These are phyloP conservation scores for Lenwebbia sp. DNA, from an alignment of 345 rosid species.

Conservation along the genomic window DNA sequence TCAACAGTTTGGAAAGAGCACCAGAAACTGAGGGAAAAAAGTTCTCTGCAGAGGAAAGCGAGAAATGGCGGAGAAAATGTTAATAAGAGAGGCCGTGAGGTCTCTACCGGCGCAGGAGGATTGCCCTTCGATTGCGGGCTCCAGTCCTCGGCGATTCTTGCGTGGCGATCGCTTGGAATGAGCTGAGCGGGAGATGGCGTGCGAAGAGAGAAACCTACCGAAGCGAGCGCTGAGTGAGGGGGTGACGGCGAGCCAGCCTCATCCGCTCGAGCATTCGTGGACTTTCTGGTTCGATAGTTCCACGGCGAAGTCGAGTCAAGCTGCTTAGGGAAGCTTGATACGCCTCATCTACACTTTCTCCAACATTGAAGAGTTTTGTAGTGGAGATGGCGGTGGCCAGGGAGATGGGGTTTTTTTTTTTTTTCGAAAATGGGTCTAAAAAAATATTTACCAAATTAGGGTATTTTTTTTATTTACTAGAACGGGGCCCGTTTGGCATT, in stretches of 20 bases:
- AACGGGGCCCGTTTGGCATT: too few species aligned
- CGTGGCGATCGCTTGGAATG: neutral
- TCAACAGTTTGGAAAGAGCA: neutral
- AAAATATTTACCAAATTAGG: too few species aligned
- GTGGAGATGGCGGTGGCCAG: too few species aligned
- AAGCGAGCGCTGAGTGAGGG: neutral
- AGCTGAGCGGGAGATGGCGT: rapidly evolving
- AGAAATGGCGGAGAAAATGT: neutral
- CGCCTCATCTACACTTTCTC: slow-evolving; percentile 55
- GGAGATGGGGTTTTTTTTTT: too few species aligned
- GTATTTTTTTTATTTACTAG: too few species aligned
- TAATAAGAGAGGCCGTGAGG: neutral
- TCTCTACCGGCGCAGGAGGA: neutral
- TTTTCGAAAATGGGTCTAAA: too few species aligned
- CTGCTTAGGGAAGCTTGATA: slow-evolving; percentile 36
- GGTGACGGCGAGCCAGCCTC: neutral
- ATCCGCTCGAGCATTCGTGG: slow-evolving; percentile 44
- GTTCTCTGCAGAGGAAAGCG: neutral
- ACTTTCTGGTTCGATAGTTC: slow-evolving; percentile 84
- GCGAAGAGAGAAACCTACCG: neutral
- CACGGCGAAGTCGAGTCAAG: slow-evolving; percentile 34
- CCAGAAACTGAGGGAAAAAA: too few species aligned
- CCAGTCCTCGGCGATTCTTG: neutral
- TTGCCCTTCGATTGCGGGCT: neutral
- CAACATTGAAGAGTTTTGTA: slow-evolving; percentile 58